A percentile compares a stretch with the other conserved stretches of the same genome.
Conservation (phyloP, 1,139 yeast genomes). For the Eremothecium coryli region DNA sequence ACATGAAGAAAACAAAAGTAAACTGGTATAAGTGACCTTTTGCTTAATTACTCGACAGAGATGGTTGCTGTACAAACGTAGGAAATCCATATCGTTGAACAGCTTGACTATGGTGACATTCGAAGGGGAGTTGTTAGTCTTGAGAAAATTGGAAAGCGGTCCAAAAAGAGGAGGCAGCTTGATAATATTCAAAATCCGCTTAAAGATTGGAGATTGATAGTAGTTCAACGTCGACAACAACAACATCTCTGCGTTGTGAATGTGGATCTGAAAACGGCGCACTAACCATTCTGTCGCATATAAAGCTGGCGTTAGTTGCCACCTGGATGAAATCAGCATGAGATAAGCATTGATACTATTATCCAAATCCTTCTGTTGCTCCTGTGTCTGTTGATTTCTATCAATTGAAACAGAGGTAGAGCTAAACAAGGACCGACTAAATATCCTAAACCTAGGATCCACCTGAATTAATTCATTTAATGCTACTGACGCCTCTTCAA, state of each 20-base stretch:
- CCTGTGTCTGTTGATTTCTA: slow-evolving; percentile 69
- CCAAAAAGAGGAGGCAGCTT: slow-evolving; percentile 68
- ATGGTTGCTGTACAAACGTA: slow-evolving; percentile 54
- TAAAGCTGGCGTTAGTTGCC: slow-evolving; percentile 65
- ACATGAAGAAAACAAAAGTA: slow-evolving; percentile 70
- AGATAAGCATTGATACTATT: slow-evolving; percentile 67
- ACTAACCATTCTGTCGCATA: slow-evolving; percentile 92
- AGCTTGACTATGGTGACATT: slow-evolving; percentile 62
- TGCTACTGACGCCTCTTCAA: slow-evolving; percentile 65
- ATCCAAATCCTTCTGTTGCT: slow-evolving; percentile 64
- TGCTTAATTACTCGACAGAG: slow-evolving; percentile 47
- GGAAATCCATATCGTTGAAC: slow-evolving; percentile 60
- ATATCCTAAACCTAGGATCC: slow-evolving; percentile 66
- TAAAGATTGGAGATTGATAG: slow-evolving; percentile 62
- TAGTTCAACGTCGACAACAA: slow-evolving; percentile 69
- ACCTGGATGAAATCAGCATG: slow-evolving; percentile 52
- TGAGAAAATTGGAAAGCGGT: slow-evolving; percentile 64
- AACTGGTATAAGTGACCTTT: slow-evolving; percentile 54
- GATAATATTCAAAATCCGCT: slow-evolving; percentile 61
- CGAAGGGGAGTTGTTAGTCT: slow-evolving; percentile 51
- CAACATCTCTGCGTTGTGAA: slow-evolving; percentile 66
- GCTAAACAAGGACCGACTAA: slow-evolving; percentile 65
- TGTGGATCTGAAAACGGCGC: slow-evolving; percentile 80
- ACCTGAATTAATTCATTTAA: slow-evolving; percentile 59
- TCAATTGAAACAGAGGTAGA: slow-evolving; percentile 73